Base-by-base conservation (phyloP, 805 yeast genomes). In the Grigorovia transvaalensis region DNA sequence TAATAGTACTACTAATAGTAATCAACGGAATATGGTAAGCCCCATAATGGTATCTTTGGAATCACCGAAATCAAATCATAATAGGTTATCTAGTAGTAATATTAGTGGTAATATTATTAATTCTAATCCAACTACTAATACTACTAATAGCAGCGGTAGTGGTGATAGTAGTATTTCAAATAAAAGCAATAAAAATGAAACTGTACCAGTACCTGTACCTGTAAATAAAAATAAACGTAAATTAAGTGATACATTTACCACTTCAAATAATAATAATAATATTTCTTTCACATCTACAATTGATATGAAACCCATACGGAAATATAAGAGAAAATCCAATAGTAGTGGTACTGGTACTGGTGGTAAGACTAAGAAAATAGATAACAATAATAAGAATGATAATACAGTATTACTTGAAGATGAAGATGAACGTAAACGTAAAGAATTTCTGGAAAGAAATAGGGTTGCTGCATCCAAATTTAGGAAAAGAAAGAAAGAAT, bases 391-490 rank as follows among this genome's bases (percentile, higher is more conserved):
- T 15, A 33, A 40, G 4, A 50, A 33, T 30, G 45, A 33, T 15
- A 48, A 46, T 33, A 48, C 47, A 45, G 41, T 19, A 35, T 53
- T 47, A 17, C 48, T 40, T 78, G 52, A 86, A 70, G 67, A 86
- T 72, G 96, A 87, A 69, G 78, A 84, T 70, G 88, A 86, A 62
- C 62, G 61, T n/a, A 66, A 60, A 46, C 78, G 90, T 56, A 81
- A 76, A 64, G 83, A 74, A 63, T 91, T 80, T 61, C 69, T 93
- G 57, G 99, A 93, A 65, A 76, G 98, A 56, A 93, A 93, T 67
- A 76, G 99, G 53, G 80, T 93, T 9, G 99, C 99, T 0, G 99
- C 99, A 0, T 81, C 93, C 23, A 90, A 89, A 65, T 93, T 98
- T 73, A 79, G 99, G 54, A 95, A 87, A 68, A 79, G 97, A 52